These are phyloP conservation scores for Calonectria crousiana DNA, from an alignment of 2,329 filamentous ascomycete species.

Conservation along the genomic window DNA sequence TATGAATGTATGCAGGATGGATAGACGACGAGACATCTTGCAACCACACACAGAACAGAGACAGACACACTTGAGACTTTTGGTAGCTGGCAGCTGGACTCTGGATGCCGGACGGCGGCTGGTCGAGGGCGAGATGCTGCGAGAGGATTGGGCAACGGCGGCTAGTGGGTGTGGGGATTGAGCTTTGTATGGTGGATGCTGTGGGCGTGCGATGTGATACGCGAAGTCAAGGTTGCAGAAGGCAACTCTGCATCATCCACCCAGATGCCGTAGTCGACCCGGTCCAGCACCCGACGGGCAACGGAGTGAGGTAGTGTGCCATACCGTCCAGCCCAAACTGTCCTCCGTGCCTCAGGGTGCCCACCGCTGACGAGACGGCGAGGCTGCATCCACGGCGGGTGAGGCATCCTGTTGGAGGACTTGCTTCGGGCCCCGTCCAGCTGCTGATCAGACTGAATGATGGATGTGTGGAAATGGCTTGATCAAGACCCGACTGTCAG, in stretches of 20 bases:
- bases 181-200: slow-evolving; percentile 17
- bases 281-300: not conserved
- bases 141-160: slow-evolving; percentile 33
- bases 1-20: slow-evolving; percentile 2
- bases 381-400: not conserved
- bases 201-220: slow-evolving; percentile 26
- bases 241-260: slow-evolving; percentile 22
- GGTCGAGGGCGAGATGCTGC: slow-evolving; percentile 29
- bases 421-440: not conserved
- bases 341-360: not conserved
- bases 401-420: slow-evolving; percentile 8
- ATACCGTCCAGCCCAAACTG: slow-evolving; percentile 2
- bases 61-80: slow-evolving; percentile 8
- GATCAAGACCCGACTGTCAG: slow-evolving; percentile 6
- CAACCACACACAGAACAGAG: not conserved
- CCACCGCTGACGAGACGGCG: slow-evolving; percentile 6
- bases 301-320: slow-evolving; percentile 2
- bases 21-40: not conserved
- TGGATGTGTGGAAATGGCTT: not conserved
- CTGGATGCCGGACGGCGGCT: slow-evolving; percentile 23
- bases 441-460: not conserved
- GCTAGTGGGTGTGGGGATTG: slow-evolving; percentile 12
- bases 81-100: slow-evolving; percentile 23
- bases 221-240: slow-evolving; percentile 22
- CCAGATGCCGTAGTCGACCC: slow-evolving; percentile 18